Base-by-base conservation (phyloP, 352 stramenopile genomes). In the Peronospora tabacina region DNA sequence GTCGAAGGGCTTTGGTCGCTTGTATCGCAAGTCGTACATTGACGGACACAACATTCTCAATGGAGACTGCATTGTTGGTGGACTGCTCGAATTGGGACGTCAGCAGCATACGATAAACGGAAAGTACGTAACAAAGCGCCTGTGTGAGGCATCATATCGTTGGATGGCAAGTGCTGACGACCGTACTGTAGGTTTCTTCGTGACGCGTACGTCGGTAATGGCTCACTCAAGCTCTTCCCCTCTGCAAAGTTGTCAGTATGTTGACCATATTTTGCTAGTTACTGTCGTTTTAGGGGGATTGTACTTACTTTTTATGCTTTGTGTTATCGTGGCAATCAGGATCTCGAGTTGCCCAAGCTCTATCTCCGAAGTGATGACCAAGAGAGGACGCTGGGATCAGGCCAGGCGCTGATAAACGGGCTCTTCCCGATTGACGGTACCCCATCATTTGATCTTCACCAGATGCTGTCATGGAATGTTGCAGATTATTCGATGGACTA, bases 311-410 rank as follows among this genome's bases (percentile, higher is more conserved):
- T n/a, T 49, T 28, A 17, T 5, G 16, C 0, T 15, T 4, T 29
- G 11, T 38, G 15, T 22, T 33, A 13, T 39, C 20, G 1, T 42
- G 28, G 22, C 26, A 17, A 37, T 36, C 41, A 85, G 75, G 50
- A 74, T 29, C 20, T 84, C 7, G 44, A 70, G 37, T 49, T 68
- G 34, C 57, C 67, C 11, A 65, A 75, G 13, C 82, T 92, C 56
- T 85, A 84, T 50, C 66, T 92, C n/a, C 78, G 81, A 35, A 90
- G 79, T 52, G 82, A 93, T 40, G 82, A 93, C 52, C 67, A 93
- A 58, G 82, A 93, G 52, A 73, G 82, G 9, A 93, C 82, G 10
- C 52, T 93, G 5, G 82, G 82, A 4, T 93, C 82, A n/a, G 82
- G 82, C 10, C 82, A 93, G 55, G 75, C 77, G 3, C 53, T 94